Evolutionary conservation across 2,329 filamentous ascomycete genomes (phyloP).

Genomic region (Chaetoscypha palmicola): DNA sequence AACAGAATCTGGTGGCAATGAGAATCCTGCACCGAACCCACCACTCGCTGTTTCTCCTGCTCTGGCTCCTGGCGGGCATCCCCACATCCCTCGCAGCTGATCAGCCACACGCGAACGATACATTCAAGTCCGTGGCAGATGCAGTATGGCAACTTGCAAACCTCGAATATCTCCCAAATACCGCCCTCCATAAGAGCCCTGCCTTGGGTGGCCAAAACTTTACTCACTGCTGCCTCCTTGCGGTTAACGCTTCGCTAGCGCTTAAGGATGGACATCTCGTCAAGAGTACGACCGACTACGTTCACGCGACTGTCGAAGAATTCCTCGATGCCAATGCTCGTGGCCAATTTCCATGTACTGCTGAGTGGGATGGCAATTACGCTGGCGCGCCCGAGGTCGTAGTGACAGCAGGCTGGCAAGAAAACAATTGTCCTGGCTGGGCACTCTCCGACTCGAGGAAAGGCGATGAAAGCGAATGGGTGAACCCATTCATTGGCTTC

Average conservation of each 20-base stretch:
- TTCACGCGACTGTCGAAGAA: slow-evolving; percentile 6
- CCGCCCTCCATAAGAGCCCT: background rate
- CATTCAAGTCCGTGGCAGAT: slow-evolving; percentile 3
- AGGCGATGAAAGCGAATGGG: slow-evolving; percentile 14
- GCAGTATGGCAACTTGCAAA: slow-evolving; percentile 5
- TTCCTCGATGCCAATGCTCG: slow-evolving; percentile 6
- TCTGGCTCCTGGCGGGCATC: background rate
- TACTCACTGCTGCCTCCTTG: slow-evolving; percentile 15
- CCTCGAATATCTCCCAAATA: background rate
- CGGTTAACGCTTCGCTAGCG: slow-evolving; percentile 11
- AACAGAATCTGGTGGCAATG: no score
- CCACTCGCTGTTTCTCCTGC: background rate
- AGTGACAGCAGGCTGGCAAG: slow-evolving; percentile 12
- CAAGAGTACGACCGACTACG: slow-evolving; percentile 3
- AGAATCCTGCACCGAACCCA: background rate
- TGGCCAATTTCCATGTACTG: slow-evolving; percentile 16
- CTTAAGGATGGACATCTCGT: slow-evolving; percentile 4
- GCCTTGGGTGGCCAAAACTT: slow-evolving; percentile 13
- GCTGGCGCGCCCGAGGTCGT: slow-evolving; percentile 11
- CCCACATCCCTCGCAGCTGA: background rate
- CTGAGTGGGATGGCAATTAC: slow-evolving; percentile 11
- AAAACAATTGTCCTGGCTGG: slow-evolving; percentile 15
- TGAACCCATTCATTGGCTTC: slow-evolving; percentile 15
- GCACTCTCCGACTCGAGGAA: slow-evolving; percentile 8
- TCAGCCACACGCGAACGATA: background rate